Evolutionary conservation across 192 early-diverging fungal genomes (phyloP).

Genomic region (Phycomyces blakesleeanus): DNA sequence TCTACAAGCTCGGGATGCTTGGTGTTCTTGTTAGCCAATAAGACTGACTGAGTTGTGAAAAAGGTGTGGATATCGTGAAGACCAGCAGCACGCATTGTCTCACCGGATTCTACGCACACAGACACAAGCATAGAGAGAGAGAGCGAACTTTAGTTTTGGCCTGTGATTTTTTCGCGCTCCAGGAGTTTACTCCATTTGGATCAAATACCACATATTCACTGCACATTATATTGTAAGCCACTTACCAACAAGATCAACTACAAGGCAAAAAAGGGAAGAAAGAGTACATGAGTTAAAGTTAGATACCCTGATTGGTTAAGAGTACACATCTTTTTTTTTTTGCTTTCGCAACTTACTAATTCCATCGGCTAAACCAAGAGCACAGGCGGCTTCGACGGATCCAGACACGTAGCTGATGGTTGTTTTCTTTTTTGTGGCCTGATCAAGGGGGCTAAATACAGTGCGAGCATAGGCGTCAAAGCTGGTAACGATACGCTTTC

Average conservation of each 20-base stretch:
- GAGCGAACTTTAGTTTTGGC: no score
- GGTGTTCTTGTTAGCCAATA: constrained; percentile 81
- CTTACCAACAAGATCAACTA: constrained; percentile 49
- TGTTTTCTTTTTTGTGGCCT: constrained; percentile 52
- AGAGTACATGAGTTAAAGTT: not conserved
- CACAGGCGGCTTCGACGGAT: constrained; percentile 94
- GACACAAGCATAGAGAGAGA: constrained; percentile 8
- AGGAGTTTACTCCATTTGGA: no score
- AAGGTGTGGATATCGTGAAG: constrained; percentile 86
- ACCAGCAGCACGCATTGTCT: constrained; percentile 99
- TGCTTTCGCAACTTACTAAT: constrained; percentile 73
- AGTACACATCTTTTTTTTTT: no score
- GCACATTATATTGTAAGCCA: not conserved
- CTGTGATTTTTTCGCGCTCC: no score
- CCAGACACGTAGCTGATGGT: constrained; percentile 86
- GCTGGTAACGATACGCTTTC: constrained; percentile 92
- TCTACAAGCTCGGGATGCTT: constrained; percentile 73
- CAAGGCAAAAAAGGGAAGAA: constrained; percentile 14
- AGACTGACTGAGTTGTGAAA: constrained; percentile 79
- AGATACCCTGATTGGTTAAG: not conserved
- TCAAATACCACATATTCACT: no score
- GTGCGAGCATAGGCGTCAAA: constrained; percentile 71
- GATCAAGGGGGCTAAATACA: constrained; percentile 77
- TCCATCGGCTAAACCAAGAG: constrained; percentile 92
- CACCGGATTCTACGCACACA: constrained; percentile 85